These are phyloP conservation scores for Poa pratensis DNA, from an alignment of 176 grass and related monocot species.

Conservation along the genomic window DNA sequence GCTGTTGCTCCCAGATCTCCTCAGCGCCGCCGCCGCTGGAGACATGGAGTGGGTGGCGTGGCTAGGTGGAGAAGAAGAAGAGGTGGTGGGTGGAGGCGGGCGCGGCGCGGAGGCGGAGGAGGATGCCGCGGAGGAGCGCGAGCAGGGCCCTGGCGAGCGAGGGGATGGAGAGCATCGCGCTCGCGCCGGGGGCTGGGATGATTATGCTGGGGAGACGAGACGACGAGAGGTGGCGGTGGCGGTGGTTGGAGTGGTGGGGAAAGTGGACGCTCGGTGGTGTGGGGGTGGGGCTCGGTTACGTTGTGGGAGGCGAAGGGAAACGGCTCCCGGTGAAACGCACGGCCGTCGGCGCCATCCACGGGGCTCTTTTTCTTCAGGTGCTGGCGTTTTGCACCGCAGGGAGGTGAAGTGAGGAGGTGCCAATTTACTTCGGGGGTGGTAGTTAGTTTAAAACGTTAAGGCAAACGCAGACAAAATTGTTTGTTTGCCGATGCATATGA, in stretches of 20 bases:
- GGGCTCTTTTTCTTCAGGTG: neutral
- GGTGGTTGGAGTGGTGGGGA: slow-evolving; percentile 34
- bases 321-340: slow-evolving; percentile 8
- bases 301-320: neutral
- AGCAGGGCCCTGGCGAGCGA: slow-evolving; percentile 44
- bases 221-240: neutral
- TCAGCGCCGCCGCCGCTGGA: slow-evolving; percentile 8
- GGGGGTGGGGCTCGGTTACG: neutral
- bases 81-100: slow-evolving; percentile 31
- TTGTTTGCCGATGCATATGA: too few relatives aligned
- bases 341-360: neutral
- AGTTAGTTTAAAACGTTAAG: too few relatives aligned
- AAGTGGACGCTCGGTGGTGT: slow-evolving; percentile 9
- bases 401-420: too few relatives aligned
- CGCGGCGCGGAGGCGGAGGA: slow-evolving; percentile 37
- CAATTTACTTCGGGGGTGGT: too few relatives aligned
- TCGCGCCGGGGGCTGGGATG: slow-evolving; percentile 30
- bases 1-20: slow-evolving; percentile 70
- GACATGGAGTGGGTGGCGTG: neutral
- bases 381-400: too few relatives aligned
- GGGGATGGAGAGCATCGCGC: slow-evolving; percentile 52
- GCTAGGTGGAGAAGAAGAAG: slow-evolving; percentile 52
- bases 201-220: slow-evolving; percentile 27
- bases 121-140: slow-evolving; percentile 44
- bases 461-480: too few relatives aligned